phyloP scores from a whole-genome alignment of 2,329 filamentous ascomycete genomes.

The Plenodomus tracheiphilus region DNA sequence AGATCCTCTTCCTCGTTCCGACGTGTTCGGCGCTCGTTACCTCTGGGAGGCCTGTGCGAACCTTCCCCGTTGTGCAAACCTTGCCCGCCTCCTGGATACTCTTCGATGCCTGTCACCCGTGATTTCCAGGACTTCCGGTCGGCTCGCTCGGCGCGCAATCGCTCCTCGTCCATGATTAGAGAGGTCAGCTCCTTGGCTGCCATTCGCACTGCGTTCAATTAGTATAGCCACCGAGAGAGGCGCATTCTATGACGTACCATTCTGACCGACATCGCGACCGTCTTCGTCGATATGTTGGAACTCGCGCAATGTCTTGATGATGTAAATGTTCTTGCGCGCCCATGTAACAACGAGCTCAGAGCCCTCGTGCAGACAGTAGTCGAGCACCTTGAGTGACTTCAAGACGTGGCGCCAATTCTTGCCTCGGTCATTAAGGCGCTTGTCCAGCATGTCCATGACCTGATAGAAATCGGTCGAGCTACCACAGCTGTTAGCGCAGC shows the following conservation, averaged over 20 bases:
- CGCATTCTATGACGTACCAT: constrained; percentile 66
- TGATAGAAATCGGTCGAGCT: constrained; percentile 98
- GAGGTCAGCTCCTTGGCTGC: constrained; percentile 95
- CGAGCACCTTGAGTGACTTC: constrained; percentile 95
- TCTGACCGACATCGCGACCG: constrained; percentile 91
- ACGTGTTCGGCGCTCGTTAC: constrained; percentile 45
- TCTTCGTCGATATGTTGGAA: constrained; percentile 98
- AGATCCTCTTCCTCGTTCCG: constrained; percentile 79
- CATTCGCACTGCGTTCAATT: constrained; percentile 71
- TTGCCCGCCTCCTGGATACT: constrained; percentile 60
- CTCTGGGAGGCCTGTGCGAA: constrained; percentile 45
- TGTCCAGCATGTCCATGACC: constrained; percentile 99
- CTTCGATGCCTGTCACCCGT: constrained; percentile 89
- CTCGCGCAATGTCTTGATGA: constrained; percentile 97
- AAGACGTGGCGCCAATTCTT: constrained; percentile 99
- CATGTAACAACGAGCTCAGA: constrained; percentile 96
- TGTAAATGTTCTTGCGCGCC: constrained; percentile 97
- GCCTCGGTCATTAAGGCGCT: constrained; percentile 96
- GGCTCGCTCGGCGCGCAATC: constrained; percentile 83
- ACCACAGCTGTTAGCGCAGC: constrained; percentile 30
- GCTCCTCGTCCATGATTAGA: constrained; percentile 89
- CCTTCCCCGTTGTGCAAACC: constrained; percentile 43
- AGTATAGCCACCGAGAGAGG: constrained; percentile 9
- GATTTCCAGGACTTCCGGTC: constrained; percentile 97
- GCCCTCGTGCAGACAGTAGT: constrained; percentile 97